Base-by-base conservation (phyloP, 2,329 filamentous ascomycete genomes). In the Chrysoporthe cubensis region DNA sequence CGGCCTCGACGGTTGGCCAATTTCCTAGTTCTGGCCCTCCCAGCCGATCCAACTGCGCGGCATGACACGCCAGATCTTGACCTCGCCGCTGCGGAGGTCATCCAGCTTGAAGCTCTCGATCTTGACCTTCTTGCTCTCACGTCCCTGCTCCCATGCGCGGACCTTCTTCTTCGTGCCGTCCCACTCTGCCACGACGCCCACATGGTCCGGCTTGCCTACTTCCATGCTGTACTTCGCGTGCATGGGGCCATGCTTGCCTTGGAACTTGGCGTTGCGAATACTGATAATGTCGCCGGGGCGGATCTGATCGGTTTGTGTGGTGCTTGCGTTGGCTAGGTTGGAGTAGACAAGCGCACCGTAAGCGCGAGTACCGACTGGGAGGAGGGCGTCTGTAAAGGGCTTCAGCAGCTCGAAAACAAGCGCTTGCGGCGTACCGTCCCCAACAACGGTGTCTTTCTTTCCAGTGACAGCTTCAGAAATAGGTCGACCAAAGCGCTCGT, bases 141-240 rank as follows among this genome's bases (percentile, higher is more conserved):
- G 84, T 0, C 95, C 95, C 77, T 99, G 96, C 79, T 98, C 96
- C 92, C 93, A 98, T 1, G 91, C 94, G 40, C 94, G 84, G 37
- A 99, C 91, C 85, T 98, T 97, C 86, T 97, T 97, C 87, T 97
- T 97, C 52, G 93, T 97, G 3, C 96, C 96, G 78, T 99, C 96
- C 96, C 96, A 99, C 78, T 99, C 96, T 11, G 93, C 88, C 4
- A 99, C 95, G 2, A 99, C 83, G 2, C 88, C 96, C 0, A 98
- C 95, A 75, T 99, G 96, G 71, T 95, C 93, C 4, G 88, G 88
- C 77, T 93, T 96, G 71, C 94, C 94, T 1, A 97, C 92, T 73
- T 99, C 96, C 64, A 88, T 83, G 61, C 85, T 90, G 78, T 99
- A 99, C 78, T 97, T 98, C 72, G 92, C 91, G 77, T 98, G 94